A percentile compares a stretch with the other conserved stretches of the same genome.
phyloP scores from a whole-genome alignment of 2,329 filamentous ascomycete genomes.

The Sphaceloma murrayae region DNA sequence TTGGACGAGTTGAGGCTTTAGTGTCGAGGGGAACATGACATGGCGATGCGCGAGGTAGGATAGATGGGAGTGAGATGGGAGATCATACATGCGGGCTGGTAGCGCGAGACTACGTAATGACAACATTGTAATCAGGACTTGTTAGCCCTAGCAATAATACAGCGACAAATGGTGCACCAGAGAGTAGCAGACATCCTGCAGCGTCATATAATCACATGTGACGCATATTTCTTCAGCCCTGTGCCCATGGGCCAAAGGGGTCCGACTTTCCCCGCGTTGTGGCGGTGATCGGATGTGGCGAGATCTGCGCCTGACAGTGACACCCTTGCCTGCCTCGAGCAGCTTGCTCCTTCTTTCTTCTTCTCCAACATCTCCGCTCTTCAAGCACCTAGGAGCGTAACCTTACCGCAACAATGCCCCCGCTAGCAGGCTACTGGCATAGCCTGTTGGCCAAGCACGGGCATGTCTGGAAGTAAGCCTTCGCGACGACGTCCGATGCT shows the following conservation, averaged over 20 bases:
- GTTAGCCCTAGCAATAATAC: too few relatives aligned
- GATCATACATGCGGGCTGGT: not conserved
- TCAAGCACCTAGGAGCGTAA: not conserved
- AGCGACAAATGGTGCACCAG: too few relatives aligned
- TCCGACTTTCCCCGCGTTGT: too few relatives aligned
- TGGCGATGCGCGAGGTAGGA: not conserved
- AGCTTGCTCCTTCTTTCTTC: not conserved
- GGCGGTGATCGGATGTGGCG: too few relatives aligned
- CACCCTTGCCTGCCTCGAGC: not conserved
- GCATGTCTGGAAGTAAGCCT: constrained; percentile 25
- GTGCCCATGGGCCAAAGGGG: too few relatives aligned
- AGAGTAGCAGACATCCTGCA: too few relatives aligned
- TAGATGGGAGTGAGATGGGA: not conserved
- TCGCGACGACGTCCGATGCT: not conserved
- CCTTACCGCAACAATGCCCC: constrained; percentile 26
- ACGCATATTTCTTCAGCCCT: too few relatives aligned
- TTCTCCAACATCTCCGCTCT: not conserved
- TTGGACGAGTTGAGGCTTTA: constrained; percentile 73
- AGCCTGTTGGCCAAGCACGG: constrained; percentile 28
- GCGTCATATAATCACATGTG: too few relatives aligned
- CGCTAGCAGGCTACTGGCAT: constrained; percentile 30
- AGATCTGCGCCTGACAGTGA: too few relatives aligned
- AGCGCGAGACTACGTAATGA: constrained; percentile 8
- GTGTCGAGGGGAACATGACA: not conserved
- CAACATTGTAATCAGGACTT: constrained; percentile 4